Base-by-base conservation (phyloP, 306 rosid genomes). In the Cucurbita pepo region DNA sequence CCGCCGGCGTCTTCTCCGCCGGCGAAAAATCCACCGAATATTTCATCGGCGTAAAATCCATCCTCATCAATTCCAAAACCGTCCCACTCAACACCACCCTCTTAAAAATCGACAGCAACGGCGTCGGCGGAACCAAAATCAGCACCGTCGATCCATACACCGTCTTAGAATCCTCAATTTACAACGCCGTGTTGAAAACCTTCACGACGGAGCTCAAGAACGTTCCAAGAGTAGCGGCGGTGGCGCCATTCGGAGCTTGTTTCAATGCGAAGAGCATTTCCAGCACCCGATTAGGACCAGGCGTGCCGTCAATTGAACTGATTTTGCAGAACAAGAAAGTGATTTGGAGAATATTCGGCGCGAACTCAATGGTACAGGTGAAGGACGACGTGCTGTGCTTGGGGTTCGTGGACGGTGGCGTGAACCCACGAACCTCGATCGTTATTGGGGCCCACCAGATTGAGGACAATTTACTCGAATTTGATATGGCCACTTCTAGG, bases 91-190 rank as follows among this genome's bases (percentile, higher is more conserved):
- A 85, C 14, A 22, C 77, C 36, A 71, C 86, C 3, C 79, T 83
- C 16, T 79, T 91, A 3, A 45, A 82, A 13, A 67, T 88, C 56
- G 71, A 86, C 57, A 10, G 16, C 19, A 54, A 86, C 9, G 93
- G 93, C 0, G 0, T 51, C 18, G 93, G 97, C 5, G 97, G 97
- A 45, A 91, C 96, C 0, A 89, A 86, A 61, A 84, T 91, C 14
- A 89, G 91, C 65, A 82, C 88, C 5, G 84, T 82, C 6, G 53
- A 79, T 52, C 97, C 90, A 0, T 84, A 83, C 80, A 85, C 86
- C 1, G 58, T 78, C 0, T 3, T 91, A 84, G 88, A 89, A 40
- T 77, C 80, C 1, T 76, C 94, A 1, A 87, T 87, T 16, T 87
- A 84, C 64, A 78, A 77, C 9, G 82, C 91, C 7, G 47, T 89